Base-by-base conservation (phyloP, 1,139 yeast species). In the Candida tetrigidarum region DNA sequence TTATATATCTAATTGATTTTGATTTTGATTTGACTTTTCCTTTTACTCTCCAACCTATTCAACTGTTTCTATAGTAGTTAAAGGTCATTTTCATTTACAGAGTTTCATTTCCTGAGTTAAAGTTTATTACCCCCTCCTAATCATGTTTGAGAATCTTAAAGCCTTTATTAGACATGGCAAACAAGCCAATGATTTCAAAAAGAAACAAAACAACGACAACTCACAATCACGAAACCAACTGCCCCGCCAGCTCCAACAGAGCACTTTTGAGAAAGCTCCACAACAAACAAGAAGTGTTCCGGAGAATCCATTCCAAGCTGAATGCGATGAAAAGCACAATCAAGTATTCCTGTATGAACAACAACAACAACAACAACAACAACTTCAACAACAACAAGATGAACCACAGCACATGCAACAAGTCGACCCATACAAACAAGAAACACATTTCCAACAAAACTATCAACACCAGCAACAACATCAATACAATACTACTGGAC, bases 141-240 rank as follows among this genome's bases (percentile, higher is more conserved):
- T 14, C 42, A 74, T 75, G 79, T 73, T 74, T 61, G 76, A 71
- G 75, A 86, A 86, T 60, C 70, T 87, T 49, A 84, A 84, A 64
- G 89, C 90, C 55, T 86, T 87, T 60, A 87, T 88, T 49, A 83
- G 96, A 56, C 95, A 87, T 56, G 96, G 96, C 27, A 85, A 81
- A 56, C 89, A 86, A 60, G 95, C 95, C 50, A 71, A 69, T 54
- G 77, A 72, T 37, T 54, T 66, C 44, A 67, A 63, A 49, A 57
- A 52, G 46, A 64, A 60, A 43, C 29, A 36, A 39, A 37, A 33
- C 44, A 26, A 4, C 44, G 27, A 34, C 42, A 16, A 15, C n/a
- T n/a, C n/a, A 22, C 25, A 20, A 14, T 19, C n/a, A 12, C 45
- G 27, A 19, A 7, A 39, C 4, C 37, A 33, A 40, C 43, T 33